These are phyloP conservation scores for Chaetothyriales sp. DNA, from an alignment of 2,329 filamentous ascomycete genomes.

Conservation along the genomic window DNA sequence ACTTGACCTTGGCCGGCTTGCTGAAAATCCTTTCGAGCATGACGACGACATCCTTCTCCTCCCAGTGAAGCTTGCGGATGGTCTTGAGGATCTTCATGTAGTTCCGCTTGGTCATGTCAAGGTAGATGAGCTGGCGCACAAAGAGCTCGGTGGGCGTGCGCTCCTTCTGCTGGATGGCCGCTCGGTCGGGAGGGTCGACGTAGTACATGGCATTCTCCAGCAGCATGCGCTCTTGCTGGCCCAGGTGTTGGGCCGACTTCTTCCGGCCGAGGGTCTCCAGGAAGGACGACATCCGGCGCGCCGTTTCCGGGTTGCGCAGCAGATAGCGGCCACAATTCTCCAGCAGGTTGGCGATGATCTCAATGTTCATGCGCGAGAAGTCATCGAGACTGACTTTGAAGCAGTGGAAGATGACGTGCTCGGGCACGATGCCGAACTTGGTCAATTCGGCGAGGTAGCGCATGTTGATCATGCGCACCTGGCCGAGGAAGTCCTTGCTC, in stretches of 20 bases:
- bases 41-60: conserved; percentile 71
- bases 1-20: conserved; percentile 94
- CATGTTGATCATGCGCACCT: conserved; percentile 85
- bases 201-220: conserved; percentile 98
- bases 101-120: conserved; percentile 87
- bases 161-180: conserved; percentile 93
- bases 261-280: conserved; percentile 90
- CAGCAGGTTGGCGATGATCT: conserved; percentile 89
- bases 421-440: conserved; percentile 94
- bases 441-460: conserved; percentile 96
- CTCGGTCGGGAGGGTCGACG: conserved; percentile 84
- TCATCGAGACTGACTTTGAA: conserved; percentile 95
- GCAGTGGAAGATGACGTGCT: conserved; percentile 97
- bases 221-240: conserved; percentile 91
- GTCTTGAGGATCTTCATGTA: conserved; percentile 90
- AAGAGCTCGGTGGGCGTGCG: conserved; percentile 86
- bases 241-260: conserved; percentile 88
- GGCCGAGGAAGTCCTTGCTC: conserved; percentile 91
- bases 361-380: conserved; percentile 97
- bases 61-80: conserved; percentile 92
- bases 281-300: conserved; percentile 85
- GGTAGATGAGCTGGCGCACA: conserved; percentile 80
- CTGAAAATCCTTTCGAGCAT: conserved; percentile 84
- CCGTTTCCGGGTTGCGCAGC: conserved; percentile 80
- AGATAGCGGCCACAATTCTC: conserved; percentile 95